These are phyloP conservation scores for Xylariaceae sp. DNA, from an alignment of 2,329 filamentous ascomycete species.

Conservation along the genomic window DNA sequence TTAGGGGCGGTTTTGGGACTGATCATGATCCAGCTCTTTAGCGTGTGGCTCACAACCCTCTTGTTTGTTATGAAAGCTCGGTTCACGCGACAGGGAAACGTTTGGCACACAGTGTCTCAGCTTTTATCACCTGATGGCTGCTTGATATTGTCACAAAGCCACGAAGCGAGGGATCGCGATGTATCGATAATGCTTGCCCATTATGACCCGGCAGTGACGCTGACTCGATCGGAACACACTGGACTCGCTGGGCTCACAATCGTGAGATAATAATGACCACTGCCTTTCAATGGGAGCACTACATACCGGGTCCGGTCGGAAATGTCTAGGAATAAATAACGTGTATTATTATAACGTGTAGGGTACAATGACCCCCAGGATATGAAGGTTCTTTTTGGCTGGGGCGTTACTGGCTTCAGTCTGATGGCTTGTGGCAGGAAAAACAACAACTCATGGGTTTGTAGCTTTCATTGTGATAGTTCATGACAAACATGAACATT, in stretches of 20 bases:
- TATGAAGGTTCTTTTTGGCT: no score
- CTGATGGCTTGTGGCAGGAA: no score
- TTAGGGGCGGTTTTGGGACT: constrained; percentile 4
- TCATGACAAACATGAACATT: no score
- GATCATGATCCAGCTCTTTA: not conserved
- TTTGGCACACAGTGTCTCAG: constrained; percentile 8
- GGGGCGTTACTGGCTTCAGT: no score
- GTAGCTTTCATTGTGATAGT: no score
- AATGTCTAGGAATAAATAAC: no score
- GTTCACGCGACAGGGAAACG: constrained; percentile 6
- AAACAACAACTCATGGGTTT: no score
- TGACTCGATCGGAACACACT: not conserved
- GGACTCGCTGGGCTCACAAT: not conserved
- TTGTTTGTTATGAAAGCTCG: constrained; percentile 3
- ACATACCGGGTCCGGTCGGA: no score
- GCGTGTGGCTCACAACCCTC: constrained; percentile 3
- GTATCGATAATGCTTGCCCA: constrained; percentile 1
- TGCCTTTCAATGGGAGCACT: no score
- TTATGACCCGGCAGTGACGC: constrained; percentile 2
- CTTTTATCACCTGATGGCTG: constrained; percentile 1
- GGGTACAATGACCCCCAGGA: no score
- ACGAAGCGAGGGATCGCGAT: constrained; percentile 2
- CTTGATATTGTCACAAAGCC: constrained; percentile 1
- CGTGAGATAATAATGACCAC: no score
- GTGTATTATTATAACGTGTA: no score